Evolutionary conservation across 164 flowering plant genomes (phyloP), one percentile per base, ranked within the genome.

Genomic region (Saururus chinensis): DNA sequence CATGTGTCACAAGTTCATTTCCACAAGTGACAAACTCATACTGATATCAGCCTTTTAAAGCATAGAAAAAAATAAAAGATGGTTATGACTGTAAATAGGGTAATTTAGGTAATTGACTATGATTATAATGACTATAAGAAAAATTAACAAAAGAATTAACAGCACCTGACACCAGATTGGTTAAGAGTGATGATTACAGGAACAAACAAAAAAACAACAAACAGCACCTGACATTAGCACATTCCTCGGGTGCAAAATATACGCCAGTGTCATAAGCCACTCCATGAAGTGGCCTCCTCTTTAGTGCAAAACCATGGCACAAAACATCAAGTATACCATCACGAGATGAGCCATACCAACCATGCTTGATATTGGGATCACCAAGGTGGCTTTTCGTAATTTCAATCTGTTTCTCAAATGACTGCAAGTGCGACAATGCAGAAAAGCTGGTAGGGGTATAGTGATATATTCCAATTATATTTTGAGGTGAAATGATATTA

Each of bases 341-440:
- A 51, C 49, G 56, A 0, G 73, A 65, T 40, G 67, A 62, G 26
- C 70, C 67, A 51, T 69, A 57, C 76, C 76, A 73, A 19, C 66
- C 76, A 24, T 37, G 64, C 21, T 51, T 62, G 13, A 73, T 58
- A 69, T 73, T 73, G 60, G 76, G 60, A 51, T 65, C 62, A 25
- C 76, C 76, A 42, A 72, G 76, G 55, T 40, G 55, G 21, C 22
- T 68, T 52, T 63, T 22, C 4, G 57, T 62, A 30, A 69, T 56
- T 45, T 69, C 61, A 7, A 62, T 64, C 48, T 69, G 76, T 56
- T 69, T 63, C 64, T 62, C 52, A 11, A 69, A 73, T 9, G 64
- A 58, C 42, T 73, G 73, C 54, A 59, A 1, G 7, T 62, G 69
- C 1, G 59, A 62, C 61, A 56, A 49, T 56, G 68, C 59, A 42